Percentiles rank a stretch among this genome's conserved stretches.
These are phyloP conservation scores for Crithidia sp. DNA, from an alignment of 208 protist genomes.

Conservation along the genomic window DNA sequence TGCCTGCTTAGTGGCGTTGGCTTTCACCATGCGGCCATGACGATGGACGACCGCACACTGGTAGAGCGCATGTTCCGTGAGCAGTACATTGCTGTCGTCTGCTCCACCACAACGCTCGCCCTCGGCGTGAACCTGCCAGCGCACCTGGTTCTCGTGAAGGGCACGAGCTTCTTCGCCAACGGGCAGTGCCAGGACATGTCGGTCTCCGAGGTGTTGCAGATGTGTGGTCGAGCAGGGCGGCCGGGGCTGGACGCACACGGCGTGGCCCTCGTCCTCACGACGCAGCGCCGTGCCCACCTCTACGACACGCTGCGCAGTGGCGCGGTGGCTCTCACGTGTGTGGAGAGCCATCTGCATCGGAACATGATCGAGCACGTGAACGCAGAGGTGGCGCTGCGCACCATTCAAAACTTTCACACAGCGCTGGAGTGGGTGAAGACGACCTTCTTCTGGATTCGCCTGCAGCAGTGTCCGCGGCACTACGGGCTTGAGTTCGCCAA, in stretches of 20 bases:
- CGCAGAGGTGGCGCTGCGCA: slow-evolving; percentile 92
- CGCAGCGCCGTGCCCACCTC: slow-evolving; percentile 42
- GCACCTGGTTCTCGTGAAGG: slow-evolving; percentile 95
- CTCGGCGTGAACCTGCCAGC: slow-evolving; percentile 95
- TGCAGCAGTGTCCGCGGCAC: slow-evolving; percentile 63
- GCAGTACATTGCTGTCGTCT: slow-evolving; percentile 85
- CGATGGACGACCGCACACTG: slow-evolving; percentile 62
- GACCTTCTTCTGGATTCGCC: slow-evolving; percentile 91
- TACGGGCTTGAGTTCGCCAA: slow-evolving; percentile 77
- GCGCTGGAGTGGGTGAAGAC: slow-evolving; percentile 89
- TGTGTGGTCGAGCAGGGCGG: slow-evolving; percentile 95
- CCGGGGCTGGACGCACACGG: slow-evolving; percentile 87
- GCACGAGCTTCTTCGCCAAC: slow-evolving; percentile 98
- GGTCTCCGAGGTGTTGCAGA: slow-evolving; percentile 98
- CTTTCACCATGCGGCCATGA: slow-evolving; percentile 91
- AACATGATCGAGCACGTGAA: slow-evolving; percentile 95
- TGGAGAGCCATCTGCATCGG: slow-evolving; percentile 84
- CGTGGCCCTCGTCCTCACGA: slow-evolving; percentile 91
- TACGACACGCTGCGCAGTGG: slow-evolving; percentile 72
- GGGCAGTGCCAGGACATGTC: slow-evolving; percentile 93
- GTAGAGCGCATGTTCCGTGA: slow-evolving; percentile 91
- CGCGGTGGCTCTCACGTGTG: slow-evolving; percentile 28
- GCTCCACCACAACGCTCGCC: slow-evolving; percentile 93
- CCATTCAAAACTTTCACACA: slow-evolving; percentile 74
- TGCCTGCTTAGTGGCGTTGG: slow-evolving; percentile 78